phyloP scores from a whole-genome alignment of 2,329 filamentous ascomycete species.

The Fusarium tuaranense region DNA sequence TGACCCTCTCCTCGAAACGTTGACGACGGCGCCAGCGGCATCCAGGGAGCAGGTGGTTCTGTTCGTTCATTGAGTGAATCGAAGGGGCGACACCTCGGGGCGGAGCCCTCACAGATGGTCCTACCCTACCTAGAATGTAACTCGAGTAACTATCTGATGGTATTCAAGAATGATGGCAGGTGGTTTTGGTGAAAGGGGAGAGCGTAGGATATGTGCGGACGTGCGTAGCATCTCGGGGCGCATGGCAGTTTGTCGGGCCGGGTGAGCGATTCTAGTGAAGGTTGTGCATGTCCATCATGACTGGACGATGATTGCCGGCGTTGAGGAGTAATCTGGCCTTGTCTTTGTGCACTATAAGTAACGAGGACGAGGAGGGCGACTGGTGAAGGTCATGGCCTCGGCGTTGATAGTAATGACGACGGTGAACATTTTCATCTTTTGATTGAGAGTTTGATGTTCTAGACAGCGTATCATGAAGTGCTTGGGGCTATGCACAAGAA shows the following conservation, averaged over 20 bases:
- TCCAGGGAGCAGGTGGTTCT: conserved; percentile 36
- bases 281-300: conserved; percentile 16
- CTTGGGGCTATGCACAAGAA: not conserved
- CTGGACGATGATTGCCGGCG: conserved; percentile 26
- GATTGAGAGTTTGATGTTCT: not conserved
- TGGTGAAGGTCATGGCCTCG: not conserved
- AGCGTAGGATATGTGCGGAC: conserved; percentile 35
- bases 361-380: not conserved
- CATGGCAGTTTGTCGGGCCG: conserved; percentile 17
- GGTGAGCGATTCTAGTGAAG: conserved; percentile 26
- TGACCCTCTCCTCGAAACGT: conserved; percentile 24
- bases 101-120: conserved; percentile 29
- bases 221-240: conserved; percentile 38
- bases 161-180: conserved; percentile 42
- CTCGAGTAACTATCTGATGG: conserved; percentile 47
- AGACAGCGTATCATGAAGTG: not conserved
- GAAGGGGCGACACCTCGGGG: conserved; percentile 30
- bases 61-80: conserved; percentile 39
- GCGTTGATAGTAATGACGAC: not conserved
- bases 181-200: conserved; percentile 40
- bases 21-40: conserved; percentile 30
- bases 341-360: conserved; percentile 3
- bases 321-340: conserved; percentile 22
- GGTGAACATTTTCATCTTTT: not conserved
- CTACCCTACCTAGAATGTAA: conserved; percentile 47